Evolutionary conservation across 2,329 filamentous ascomycete genomes (phyloP).

Genomic region (Falciphora oryzae): DNA sequence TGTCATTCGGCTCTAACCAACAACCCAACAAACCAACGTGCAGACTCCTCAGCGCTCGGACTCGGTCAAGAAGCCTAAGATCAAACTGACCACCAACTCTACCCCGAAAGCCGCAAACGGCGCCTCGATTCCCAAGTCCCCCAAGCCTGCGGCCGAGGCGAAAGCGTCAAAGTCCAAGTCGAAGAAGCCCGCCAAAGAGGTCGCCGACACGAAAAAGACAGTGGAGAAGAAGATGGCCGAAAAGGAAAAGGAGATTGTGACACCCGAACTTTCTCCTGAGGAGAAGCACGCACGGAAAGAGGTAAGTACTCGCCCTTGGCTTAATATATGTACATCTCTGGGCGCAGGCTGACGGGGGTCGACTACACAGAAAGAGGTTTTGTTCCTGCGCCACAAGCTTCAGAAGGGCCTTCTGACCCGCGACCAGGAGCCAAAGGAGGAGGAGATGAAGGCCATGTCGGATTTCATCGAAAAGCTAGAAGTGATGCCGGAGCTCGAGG

Average conservation of each 20-base stretch:
- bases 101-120: constrained; percentile 67
- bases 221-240: constrained; percentile 51
- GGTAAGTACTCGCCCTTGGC: constrained; percentile 32
- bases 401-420: constrained; percentile 89
- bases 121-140: constrained; percentile 46
- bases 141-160: constrained; percentile 43
- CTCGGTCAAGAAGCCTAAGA: constrained; percentile 63
- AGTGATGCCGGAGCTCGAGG: constrained; percentile 71
- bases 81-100: constrained; percentile 57
- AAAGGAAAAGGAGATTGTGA: constrained; percentile 34
- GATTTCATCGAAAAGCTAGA: constrained; percentile 79
- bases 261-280: constrained; percentile 52
- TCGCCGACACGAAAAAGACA: constrained; percentile 32
- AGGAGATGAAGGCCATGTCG: constrained; percentile 75
- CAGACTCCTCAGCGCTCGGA: constrained; percentile 54
- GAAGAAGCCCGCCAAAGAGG: constrained; percentile 57
- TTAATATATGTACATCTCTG: neutral
- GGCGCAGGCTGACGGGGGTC: neutral
- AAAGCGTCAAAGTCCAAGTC: constrained; percentile 36
- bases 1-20: constrained; percentile 2
- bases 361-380: constrained; percentile 59
- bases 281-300: constrained; percentile 55
- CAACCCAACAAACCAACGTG: constrained; percentile 12
- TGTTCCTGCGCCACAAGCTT: constrained; percentile 89
- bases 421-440: constrained; percentile 78